These are phyloP conservation scores for Fusarium annulatum DNA, from an alignment of 2,329 filamentous ascomycete genomes.

Conservation along the genomic window DNA sequence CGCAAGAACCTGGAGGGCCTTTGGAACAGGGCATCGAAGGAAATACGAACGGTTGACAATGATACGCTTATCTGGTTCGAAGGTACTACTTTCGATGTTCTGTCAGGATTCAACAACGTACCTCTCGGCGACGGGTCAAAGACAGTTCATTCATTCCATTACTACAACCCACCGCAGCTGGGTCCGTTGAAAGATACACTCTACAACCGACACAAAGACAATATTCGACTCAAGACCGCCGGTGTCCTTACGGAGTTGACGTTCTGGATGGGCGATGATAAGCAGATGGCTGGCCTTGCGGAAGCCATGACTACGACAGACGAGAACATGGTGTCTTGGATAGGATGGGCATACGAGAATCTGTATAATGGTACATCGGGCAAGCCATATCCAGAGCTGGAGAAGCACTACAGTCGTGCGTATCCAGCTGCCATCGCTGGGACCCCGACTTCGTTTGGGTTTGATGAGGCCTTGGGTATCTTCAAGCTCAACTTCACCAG, in stretches of 20 bases:
- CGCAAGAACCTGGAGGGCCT: neutral
- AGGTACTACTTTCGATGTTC: neutral
- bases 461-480: fast-evolving
- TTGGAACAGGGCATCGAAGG: neutral
- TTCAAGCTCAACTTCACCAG: neutral
- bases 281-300: neutral
- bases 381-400: neutral
- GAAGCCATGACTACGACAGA: neutral
- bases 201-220: fast-evolving
- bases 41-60: neutral
- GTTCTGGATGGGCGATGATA: neutral
- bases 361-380: neutral
- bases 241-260: neutral
- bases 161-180: neutral
- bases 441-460: fast-evolving
- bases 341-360: neutral
- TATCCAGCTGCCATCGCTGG: neutral
- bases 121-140: neutral
- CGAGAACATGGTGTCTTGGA: neutral
- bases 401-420: neutral
- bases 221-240: neutral
- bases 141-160: neutral
- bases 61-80: neutral
- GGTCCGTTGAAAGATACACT: fast-evolving
- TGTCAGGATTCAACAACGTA: neutral